Percentiles rank a stretch among this genome's conserved stretches.
These are phyloP conservation scores for Clavispora santaluciae DNA, from an alignment of 805 yeast genomes.

Conservation along the genomic window DNA sequence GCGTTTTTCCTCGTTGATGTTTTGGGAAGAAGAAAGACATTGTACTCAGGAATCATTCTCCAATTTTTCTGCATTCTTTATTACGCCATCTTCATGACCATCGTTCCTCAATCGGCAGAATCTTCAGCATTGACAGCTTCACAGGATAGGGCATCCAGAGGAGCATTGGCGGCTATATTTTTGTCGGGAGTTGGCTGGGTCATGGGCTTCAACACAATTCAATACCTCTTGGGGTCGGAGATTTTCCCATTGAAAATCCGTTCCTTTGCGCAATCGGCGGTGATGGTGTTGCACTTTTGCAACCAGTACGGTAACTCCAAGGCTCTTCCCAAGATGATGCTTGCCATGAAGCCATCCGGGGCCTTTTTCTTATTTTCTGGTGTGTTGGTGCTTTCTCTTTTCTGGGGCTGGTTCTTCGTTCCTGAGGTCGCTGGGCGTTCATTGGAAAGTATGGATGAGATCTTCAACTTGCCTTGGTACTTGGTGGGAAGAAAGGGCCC, in stretches of 20 bases:
- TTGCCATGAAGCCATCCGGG: slow-evolving; percentile 43
- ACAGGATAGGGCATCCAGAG: slow-evolving; percentile 36
- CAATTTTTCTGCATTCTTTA: slow-evolving; percentile 42
- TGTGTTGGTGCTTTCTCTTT: slow-evolving; percentile 37
- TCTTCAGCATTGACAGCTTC: slow-evolving; percentile 25
- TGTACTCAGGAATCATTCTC: slow-evolving; percentile 43
- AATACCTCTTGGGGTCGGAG: slow-evolving; percentile 52
- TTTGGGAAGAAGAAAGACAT: slow-evolving; percentile 47
- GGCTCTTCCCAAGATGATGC: slow-evolving; percentile 49
- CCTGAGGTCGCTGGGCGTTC: slow-evolving; percentile 49
- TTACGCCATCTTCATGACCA: slow-evolving; percentile 43
- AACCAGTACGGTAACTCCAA: slow-evolving; percentile 56
- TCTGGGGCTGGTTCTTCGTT: slow-evolving; percentile 45
- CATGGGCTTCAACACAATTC: slow-evolving; percentile 53
- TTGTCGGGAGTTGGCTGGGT: slow-evolving; percentile 55
- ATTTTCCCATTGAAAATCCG: slow-evolving; percentile 49
- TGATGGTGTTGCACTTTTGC: slow-evolving; percentile 53
- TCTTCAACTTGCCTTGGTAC: slow-evolving; percentile 55
- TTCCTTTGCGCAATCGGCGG: slow-evolving; percentile 44
- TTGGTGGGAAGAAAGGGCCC: slow-evolving; percentile 52
- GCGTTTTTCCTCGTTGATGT: slow-evolving; percentile 53
- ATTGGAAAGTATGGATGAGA: slow-evolving; percentile 48
- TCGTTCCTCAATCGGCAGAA: slow-evolving; percentile 41
- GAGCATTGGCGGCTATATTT: slow-evolving; percentile 48
- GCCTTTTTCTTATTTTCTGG: slow-evolving; percentile 49